Percentiles rank a stretch among this genome's conserved stretches.
Evolutionary conservation across 495 filamentous ascomycete genomes (phyloP).

Genomic region (Symbiotaphrina buchneri): DNA sequence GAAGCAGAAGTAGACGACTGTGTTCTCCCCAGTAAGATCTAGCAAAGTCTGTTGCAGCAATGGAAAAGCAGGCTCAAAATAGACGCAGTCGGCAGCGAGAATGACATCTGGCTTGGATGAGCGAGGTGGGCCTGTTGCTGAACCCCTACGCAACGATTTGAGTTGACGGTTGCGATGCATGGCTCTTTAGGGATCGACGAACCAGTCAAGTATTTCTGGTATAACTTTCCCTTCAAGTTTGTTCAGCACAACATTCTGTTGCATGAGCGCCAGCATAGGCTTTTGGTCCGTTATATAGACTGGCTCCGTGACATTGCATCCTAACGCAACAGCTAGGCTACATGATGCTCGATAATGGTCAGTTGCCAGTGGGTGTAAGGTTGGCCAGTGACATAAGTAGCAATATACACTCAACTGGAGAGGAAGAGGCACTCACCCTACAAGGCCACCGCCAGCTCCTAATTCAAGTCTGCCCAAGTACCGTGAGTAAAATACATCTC

Average conservation of each 20-base stretch:
- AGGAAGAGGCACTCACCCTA: constrained; percentile 24
- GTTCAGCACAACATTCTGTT: constrained; percentile 66
- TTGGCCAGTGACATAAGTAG: constrained; percentile 1
- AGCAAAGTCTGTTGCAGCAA: constrained; percentile 57
- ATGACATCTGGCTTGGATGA: no score
- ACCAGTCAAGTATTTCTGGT: constrained; percentile 58
- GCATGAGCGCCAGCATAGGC: constrained; percentile 64
- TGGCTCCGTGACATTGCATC: constrained; percentile 23
- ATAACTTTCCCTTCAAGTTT: constrained; percentile 32
- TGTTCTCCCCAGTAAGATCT: constrained; percentile 19
- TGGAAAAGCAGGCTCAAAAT: constrained; percentile 89
- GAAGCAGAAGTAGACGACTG: constrained; percentile 83
- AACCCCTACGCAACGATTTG: no score
- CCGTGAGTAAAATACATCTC: constrained; percentile 4
- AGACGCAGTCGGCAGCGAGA: constrained; percentile 89
- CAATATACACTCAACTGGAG: neutral
- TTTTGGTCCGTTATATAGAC: constrained; percentile 69
- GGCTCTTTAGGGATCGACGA: no score
- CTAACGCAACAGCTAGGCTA: constrained; percentile 39
- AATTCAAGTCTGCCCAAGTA: constrained; percentile 49
- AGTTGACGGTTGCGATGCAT: constrained; percentile 5
- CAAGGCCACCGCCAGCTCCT: constrained; percentile 77
- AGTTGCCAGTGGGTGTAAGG: constrained; percentile 1
- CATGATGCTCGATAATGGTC: no score
- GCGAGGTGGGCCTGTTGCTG: no score